phyloP scores from a whole-genome alignment of 2,329 filamentous ascomycete genomes.

The Arthroderma sp. region DNA sequence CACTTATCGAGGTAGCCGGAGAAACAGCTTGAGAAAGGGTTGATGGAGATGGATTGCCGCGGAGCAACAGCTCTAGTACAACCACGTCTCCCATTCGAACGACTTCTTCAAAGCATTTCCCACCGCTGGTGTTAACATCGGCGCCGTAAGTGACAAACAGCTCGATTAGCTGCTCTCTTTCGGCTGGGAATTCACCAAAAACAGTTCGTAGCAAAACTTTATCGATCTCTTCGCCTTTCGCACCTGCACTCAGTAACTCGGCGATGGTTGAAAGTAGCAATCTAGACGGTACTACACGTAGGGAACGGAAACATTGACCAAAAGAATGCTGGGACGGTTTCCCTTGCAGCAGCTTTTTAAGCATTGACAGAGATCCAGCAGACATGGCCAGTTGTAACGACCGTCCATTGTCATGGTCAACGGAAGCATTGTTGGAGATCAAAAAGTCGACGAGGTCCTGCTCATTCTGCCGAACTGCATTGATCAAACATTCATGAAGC shows the following conservation, averaged over 20 bases:
- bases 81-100: conserved; percentile 9
- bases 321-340: conserved; percentile 8
- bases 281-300: conserved; percentile 4
- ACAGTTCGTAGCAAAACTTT: conserved; percentile 6
- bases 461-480: conserved; percentile 13
- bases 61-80: conserved; percentile 9
- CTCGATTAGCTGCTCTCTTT: conserved; percentile 9
- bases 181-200: conserved; percentile 1
- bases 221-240: conserved; percentile 8
- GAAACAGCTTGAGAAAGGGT: conserved; percentile 9
- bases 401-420: conserved; percentile 15
- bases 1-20: conserved; percentile 6
- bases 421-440: conserved; percentile 13
- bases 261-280: conserved; percentile 6
- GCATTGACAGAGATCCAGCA: conserved; percentile 5
- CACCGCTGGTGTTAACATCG: conserved; percentile 9
- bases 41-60: conserved; percentile 7
- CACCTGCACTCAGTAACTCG: conserved; percentile 10
- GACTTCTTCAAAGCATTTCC: conserved; percentile 10
- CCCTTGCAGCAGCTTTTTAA: conserved; percentile 10
- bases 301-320: conserved; percentile 8
- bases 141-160: conserved; percentile 10
- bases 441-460: conserved; percentile 12
- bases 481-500: conserved; percentile 12
- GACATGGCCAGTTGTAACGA: conserved; percentile 12